Evolutionary conservation across 352 stramenopile genomes (phyloP), one percentile per base, ranked within the genome.

Genomic region (Globisporangium alternatum): DNA sequence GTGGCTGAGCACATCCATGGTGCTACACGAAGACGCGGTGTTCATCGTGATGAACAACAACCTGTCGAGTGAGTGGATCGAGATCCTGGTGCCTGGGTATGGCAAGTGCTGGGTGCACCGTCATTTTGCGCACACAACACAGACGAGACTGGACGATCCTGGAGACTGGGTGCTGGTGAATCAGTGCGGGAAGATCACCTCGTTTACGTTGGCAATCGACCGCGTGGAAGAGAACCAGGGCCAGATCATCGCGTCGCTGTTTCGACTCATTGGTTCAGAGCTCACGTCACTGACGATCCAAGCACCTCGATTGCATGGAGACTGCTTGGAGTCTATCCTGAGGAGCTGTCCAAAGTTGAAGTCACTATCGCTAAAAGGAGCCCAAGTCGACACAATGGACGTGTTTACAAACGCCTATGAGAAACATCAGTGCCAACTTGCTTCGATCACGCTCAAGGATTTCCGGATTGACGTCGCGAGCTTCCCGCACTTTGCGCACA

Each of bases 31-130:
- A 41, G 56, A 66, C 51, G 64, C 67, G 8, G 55, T 43, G 8
- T 77, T 77, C 35, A 54, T 57, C 6, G 54, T 79, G 31, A 77
- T 79, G 61, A 66, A 66, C 53, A 63, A 61, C 59, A 56, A 64
- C 39, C 37, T 33, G 3, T 13, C 43, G 13, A 63, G 70, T 41
- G 69, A 72, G 8, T 77, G 67, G 69, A 57, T 79, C 28, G 72
- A 77, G 44, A 49, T 79, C 52, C 56, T 79, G n/a, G 72, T 79
- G 1, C 67, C 72, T 30, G 72, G 72, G 21, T 75, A 73, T n/a
- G 72, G 72, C 49, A 75, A 77, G 58, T 79, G 72, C 64, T 79
- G 69, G 72, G 72, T 77, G 1, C 60, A 77, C 22, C 66, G 62
- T 31, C 61, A 69, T 12, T 62, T 65, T 21, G 30, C 37, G 3